Base-by-base conservation (phyloP, 1,284 basidiomycete species). In the Neotropicomus parvogracilis region DNA sequence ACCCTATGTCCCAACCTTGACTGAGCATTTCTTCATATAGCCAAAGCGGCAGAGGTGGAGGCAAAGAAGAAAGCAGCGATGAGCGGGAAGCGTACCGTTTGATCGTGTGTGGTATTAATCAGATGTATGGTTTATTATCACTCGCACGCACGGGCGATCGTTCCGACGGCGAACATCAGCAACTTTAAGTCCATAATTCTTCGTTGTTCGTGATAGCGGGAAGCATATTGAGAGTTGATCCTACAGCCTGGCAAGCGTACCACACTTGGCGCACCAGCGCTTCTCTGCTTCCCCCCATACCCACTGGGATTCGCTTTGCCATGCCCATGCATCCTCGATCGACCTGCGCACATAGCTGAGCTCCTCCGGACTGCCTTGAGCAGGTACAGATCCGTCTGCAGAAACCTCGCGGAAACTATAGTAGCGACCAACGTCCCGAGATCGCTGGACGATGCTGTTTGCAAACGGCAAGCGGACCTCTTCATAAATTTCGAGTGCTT, bases 21-120 rank as follows among this genome's bases (percentile, higher is more conserved):
- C 32, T 8, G 11, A 12, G 2, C 10, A 27, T 32, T 36, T 3
- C 29, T 38, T 40, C 11, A 0, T 38, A 28, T 49, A 79, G 77
- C 70, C 38, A 78, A 72, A 57, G 63, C 69, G 8, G 69, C 72
- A 13, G 75, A 75, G 45, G 33, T 70, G 29, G 72, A 75, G 45
- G 68, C 69, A 8, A 76, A 73, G 66, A 68, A 64, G 55, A 60
- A 60, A 37, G 57, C 57, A 28, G 55, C 57, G 24, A 57, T 44
- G 37, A 53, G 33, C 19, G 65, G 65, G 21, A 70, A 61, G 46
- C 68, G 66, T 35, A 3, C 8, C 5, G 24, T 51, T 40, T 68
- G 42, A 55, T 38, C 29, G 4, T 36, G 11, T 3, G 12, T 5
- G 16, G 33, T 38, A 38, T 24, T 27, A n/a, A 14, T 14, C 17